A percentile compares a stretch with the other conserved stretches of the same genome.
phyloP scores from a whole-genome alignment of 805 yeast genomes.

The Monosporozyma unispora region DNA sequence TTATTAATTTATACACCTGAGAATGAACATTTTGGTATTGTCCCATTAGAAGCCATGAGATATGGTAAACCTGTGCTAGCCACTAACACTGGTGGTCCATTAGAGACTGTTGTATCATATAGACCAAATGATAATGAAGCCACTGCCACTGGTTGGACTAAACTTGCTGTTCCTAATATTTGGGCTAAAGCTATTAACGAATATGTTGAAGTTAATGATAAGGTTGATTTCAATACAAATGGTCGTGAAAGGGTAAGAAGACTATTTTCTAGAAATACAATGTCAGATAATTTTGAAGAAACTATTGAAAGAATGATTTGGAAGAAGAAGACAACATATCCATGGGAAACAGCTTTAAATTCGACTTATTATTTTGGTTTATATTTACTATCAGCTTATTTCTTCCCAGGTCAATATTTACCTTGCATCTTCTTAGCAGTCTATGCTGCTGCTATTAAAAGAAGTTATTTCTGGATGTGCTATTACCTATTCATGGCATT shows the following conservation, averaged over 20 bases:
- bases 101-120: slow-evolving; percentile 50
- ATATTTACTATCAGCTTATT: slow-evolving; percentile 7
- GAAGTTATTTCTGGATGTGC: slow-evolving; percentile 8
- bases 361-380: slow-evolving; percentile 9
- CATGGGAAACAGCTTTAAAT: slow-evolving; percentile 26
- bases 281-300: slow-evolving; percentile 33
- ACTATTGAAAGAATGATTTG: slow-evolving; percentile 27
- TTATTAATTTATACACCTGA: slow-evolving; percentile 81
- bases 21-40: slow-evolving; percentile 94
- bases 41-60: slow-evolving; percentile 92
- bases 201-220: slow-evolving; percentile 22
- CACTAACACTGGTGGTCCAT: slow-evolving; percentile 84
- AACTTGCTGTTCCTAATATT: slow-evolving; percentile 36
- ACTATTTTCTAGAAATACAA: slow-evolving; percentile 32
- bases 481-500: slow-evolving; percentile 12
- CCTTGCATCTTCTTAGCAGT: slow-evolving; percentile 14
- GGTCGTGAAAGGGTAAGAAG: slow-evolving; percentile 28
- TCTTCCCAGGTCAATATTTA: slow-evolving; percentile 10
- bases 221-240: slow-evolving; percentile 17
- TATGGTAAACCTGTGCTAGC: slow-evolving; percentile 79
- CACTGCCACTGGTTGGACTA: slow-evolving; percentile 57
- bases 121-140: slow-evolving; percentile 20
- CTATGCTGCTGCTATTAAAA: slow-evolving; percentile 3
- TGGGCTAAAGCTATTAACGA: slow-evolving; percentile 49
- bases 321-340: slow-evolving; percentile 14